Percentiles rank a stretch among this genome's conserved stretches.
Evolutionary conservation across 306 rosid species (phyloP).

Genomic region (Acacia crassicarpa): DNA sequence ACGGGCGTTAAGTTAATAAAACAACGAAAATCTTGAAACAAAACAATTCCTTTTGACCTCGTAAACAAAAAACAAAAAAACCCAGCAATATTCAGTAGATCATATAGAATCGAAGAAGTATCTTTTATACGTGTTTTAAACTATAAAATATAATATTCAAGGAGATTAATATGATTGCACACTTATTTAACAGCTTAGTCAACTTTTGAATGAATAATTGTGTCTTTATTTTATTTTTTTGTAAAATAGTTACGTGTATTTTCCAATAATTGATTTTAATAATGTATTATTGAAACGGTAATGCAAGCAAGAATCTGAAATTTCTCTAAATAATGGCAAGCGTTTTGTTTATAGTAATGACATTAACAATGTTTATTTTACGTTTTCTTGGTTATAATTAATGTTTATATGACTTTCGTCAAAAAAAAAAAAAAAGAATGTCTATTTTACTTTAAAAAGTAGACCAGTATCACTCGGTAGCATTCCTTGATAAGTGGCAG

Average conservation of each 20-base stretch:
- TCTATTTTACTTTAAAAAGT: neutral
- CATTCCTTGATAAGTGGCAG: neutral
- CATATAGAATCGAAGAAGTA: neutral
- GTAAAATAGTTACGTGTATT: neutral
- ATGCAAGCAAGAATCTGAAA: neutral
- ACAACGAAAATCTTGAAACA: neutral
- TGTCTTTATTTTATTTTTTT: neutral
- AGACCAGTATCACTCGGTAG: neutral
- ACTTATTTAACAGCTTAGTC: neutral
- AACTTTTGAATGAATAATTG: neutral
- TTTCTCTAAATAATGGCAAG: neutral
- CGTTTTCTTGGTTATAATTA: too few species aligned
- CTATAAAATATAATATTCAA: neutral
- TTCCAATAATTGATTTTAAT: neutral
- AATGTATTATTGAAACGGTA: neutral
- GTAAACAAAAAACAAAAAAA: too few species aligned
- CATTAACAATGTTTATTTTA: neutral
- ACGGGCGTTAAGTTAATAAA: neutral
- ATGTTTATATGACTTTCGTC: too few species aligned
- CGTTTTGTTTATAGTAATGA: neutral
- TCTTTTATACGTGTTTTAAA: neutral
- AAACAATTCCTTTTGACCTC: neutral
- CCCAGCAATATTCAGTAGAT: neutral
- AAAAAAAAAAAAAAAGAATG: too few species aligned
- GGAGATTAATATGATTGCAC: neutral